phyloP scores from a whole-genome alignment of 192 early-diverging fungal genomes.

The Podila minutissima region DNA sequence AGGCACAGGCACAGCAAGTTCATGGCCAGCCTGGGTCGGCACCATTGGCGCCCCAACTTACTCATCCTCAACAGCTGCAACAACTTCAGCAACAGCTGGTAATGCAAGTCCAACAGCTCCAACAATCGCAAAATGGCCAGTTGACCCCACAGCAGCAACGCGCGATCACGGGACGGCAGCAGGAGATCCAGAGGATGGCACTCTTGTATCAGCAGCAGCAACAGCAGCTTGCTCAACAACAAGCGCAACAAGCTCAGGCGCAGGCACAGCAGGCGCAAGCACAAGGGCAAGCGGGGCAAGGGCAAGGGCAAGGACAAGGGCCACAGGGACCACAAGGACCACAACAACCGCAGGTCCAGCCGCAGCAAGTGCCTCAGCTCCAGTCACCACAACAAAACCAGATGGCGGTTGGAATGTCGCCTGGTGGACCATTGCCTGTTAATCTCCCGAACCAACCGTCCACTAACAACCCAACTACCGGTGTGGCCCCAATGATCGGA shows the following conservation, averaged over 20 bases:
- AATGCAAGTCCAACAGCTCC: conserved; percentile 14
- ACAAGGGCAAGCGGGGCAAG: conserved; percentile 22
- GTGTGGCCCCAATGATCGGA: conserved; percentile 24
- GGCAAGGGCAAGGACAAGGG: conserved; percentile 21
- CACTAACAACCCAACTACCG: conserved; percentile 13
- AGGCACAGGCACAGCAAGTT: neutral
- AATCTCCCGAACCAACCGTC: neutral
- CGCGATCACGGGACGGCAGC: conserved; percentile 1
- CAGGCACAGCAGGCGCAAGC: neutral
- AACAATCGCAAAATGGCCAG: conserved; percentile 18
- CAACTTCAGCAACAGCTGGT: conserved; percentile 20
- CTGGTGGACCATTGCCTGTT: conserved; percentile 6
- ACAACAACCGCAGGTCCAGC: conserved; percentile 25
- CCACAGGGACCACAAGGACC: conserved; percentile 12
- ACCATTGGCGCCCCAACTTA: neutral
- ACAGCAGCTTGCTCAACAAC: conserved; percentile 11
- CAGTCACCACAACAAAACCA: conserved; percentile 38
- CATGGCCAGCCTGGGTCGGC: neutral
- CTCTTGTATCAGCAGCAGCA: conserved; percentile 10
- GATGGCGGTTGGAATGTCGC: conserved; percentile 31
- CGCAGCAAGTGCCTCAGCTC: conserved; percentile 25
- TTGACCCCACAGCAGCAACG: conserved; percentile 12
- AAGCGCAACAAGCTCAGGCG: conserved; percentile 32
- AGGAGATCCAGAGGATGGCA: conserved; percentile 10
- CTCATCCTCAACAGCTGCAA: neutral